Base-by-base conservation (phyloP, 1,284 basidiomycete genomes). In the Taiwanofungus camphoratus region DNA sequence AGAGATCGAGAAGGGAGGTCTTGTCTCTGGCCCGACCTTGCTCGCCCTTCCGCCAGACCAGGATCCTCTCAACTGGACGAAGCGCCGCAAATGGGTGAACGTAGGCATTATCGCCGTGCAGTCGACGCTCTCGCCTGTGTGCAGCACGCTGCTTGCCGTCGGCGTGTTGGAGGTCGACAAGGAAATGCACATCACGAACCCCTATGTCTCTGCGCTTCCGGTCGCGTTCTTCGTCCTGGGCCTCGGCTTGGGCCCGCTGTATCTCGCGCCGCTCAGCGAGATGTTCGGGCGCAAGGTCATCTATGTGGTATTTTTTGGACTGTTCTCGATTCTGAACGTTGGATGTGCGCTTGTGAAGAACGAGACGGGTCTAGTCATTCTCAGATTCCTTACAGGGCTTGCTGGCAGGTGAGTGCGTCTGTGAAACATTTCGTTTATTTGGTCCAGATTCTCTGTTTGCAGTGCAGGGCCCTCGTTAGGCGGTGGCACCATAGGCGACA, bases 401-500 rank as follows among this genome's bases (percentile, higher is more conserved):
- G 40, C 37, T 3, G 45, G 45, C n/a, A 46, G 43, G 43, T 41
- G n/a, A 16, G 29, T 37, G 15, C 19, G 13, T n/a, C 23, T 24
- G 11, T 16, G 22, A 19, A 18, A 16, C 33, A 5, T n/a, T 13
- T 23, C 16, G 9, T 8, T 16, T 30, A 27, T 32, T 12, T 30
- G 16, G 21, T 21, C 18, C 9, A 16, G 15, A 15, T 29, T 30
- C n/a, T 22, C 18, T 13, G 12, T 33, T 23, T 26, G 3, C 30
- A 45, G 45, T 38, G 45, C 45, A 3, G 45, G 45, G 4, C 41
- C 45, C 2, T 42, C 45, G 6, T 30, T 46, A 3, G 45, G 45
- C 9, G 45, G 45, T 6, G 45, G 45, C 6, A 46, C 45, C 18
- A 46, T 46, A 16, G 45, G 45, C 11, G 45, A 46, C 30, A 46